Evolutionary conservation across 1,139 yeast genomes (phyloP).

Genomic region (Magnusiomyces suaveolens): DNA sequence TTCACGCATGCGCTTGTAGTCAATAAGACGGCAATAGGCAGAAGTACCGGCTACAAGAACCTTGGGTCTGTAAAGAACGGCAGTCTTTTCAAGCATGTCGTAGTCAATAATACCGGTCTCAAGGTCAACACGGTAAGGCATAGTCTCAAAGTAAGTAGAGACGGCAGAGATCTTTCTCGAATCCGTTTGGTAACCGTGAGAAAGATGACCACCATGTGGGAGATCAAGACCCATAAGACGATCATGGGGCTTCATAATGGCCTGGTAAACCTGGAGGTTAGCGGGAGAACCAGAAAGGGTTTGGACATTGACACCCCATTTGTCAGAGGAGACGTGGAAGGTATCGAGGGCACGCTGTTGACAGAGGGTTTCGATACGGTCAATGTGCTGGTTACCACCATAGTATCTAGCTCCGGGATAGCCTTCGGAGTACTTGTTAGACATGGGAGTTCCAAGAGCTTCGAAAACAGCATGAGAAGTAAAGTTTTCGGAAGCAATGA

Average conservation of each 20-base stretch:
- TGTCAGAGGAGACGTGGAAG: conserved; percentile 58
- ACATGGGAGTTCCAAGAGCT: conserved; percentile 90
- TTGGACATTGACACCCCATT: conserved; percentile 97
- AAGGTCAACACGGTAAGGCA: conserved; percentile 87
- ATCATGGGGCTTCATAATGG: conserved; percentile 84
- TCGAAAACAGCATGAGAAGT: conserved; percentile 93
- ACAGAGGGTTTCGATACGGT: conserved; percentile 79
- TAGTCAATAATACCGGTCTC: conserved; percentile 86
- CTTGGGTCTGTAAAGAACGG: conserved; percentile 84
- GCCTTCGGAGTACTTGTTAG: conserved; percentile 94
- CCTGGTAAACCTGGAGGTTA: conserved; percentile 84
- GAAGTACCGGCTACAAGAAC: conserved; percentile 94
- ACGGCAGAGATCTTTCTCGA: conserved; percentile 80
- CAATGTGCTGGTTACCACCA: conserved; percentile 94
- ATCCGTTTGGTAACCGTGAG: conserved; percentile 91
- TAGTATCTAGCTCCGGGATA: conserved; percentile 96
- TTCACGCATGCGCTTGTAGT: conserved; percentile 77
- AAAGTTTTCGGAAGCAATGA: conserved; percentile 91
- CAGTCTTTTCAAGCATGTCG: conserved; percentile 76
- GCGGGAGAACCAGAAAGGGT: conserved; percentile 95
- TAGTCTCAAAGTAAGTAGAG: conserved; percentile 90
- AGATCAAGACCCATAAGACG: conserved; percentile 93
- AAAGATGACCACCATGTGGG: conserved; percentile 95
- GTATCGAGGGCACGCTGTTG: conserved; percentile 88
- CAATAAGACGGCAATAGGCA: conserved; percentile 86